Base-by-base conservation (phyloP, 306 rosid genomes). In the Vigna hirtella region DNA sequence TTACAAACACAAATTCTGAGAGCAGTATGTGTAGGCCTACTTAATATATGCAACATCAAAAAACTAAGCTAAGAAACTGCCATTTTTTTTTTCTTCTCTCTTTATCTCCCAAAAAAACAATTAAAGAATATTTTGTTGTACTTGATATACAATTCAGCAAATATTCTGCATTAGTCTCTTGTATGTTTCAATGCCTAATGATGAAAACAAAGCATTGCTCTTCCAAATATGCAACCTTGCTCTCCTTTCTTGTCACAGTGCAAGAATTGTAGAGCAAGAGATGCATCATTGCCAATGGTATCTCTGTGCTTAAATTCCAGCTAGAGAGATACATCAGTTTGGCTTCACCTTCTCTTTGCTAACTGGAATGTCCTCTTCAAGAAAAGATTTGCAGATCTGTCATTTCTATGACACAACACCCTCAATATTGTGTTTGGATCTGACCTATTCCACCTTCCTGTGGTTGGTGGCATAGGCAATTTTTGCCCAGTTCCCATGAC, bases 371-470 rank as follows among this genome's bases (percentile, higher is more conserved):
- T 82, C 85, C 88, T 93, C 81, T 95, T 95, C 48, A 95, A 87
- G 94, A 95, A 95, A 28, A 57, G 70, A 55, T 95, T 91, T 14
- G 99, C 94, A 30, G 82, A 30, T 74, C 83, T 79, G 47, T 93
- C 99, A 80, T 91, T 91, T 80, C 98, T 86, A 55, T 91, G 86
- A 74, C 99, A 95, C 83, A 95, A 72, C 3, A 95, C 97, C 70
- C 99, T 90, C 77, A 95, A 69, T 72, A 95, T 90, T 20, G 99
- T 91, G 85, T 95, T 93, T 3, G 99, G 97, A 15, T 95, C 98
- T 18, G 96, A 81, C 74, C 91, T 80, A 34, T 88, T 83, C 99
- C 99, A 95, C 77, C 91, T 83, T 77, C 96, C 98, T 34, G 98
- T 91, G 9, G 98, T 88, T 8, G 99, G 97, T 55, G 99, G 98